Conservation (phyloP, 805 yeast species). For the Debaryomyces hansenii region DNA sequence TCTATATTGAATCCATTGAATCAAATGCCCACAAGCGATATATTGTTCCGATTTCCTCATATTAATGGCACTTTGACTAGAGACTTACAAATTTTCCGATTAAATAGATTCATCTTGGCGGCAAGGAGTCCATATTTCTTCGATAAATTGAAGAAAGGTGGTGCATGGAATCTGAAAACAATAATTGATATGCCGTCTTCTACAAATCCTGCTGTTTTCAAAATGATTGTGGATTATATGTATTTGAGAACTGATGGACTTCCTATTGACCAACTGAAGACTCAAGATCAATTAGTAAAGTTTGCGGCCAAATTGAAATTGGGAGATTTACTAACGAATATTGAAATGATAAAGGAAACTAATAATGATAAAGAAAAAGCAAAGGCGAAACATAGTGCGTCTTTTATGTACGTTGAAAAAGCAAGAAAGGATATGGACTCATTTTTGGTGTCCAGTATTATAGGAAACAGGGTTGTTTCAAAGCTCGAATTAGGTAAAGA, state of each 20-base stretch:
- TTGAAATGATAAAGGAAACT: conserved; percentile 26
- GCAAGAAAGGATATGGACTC: conserved; percentile 33
- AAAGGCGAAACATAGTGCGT: conserved; percentile 30
- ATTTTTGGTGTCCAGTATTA: conserved; percentile 25
- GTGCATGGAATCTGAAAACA: conserved; percentile 19
- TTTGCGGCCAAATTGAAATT: conserved; percentile 36
- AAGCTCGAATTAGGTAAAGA: conserved; percentile 20
- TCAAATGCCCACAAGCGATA: conserved; percentile 31
- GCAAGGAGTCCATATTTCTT: conserved; percentile 30
- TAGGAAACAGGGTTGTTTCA: conserved; percentile 14
- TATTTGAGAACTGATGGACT: conserved; percentile 32
- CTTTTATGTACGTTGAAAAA: conserved; percentile 30
- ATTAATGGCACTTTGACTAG: conserved; percentile 12
- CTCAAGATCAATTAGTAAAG: conserved; percentile 18
- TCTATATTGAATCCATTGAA: conserved; percentile 34
- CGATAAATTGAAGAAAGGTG: conserved; percentile 16
- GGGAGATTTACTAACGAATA: conserved; percentile 34
- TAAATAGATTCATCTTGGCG: conserved; percentile 34
- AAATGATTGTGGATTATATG: conserved; percentile 25
- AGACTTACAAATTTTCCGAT: conserved; percentile 14
- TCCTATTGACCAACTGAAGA: conserved; percentile 19
- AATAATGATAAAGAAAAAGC: conserved; percentile 20
- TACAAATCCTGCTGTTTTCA: conserved; percentile 18
- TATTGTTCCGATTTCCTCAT: conserved; percentile 24
- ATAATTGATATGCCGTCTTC: conserved; percentile 16